Base-by-base conservation (phyloP, 371 early-diverging fungal species). In the Rhizopus microsporus region DNA sequence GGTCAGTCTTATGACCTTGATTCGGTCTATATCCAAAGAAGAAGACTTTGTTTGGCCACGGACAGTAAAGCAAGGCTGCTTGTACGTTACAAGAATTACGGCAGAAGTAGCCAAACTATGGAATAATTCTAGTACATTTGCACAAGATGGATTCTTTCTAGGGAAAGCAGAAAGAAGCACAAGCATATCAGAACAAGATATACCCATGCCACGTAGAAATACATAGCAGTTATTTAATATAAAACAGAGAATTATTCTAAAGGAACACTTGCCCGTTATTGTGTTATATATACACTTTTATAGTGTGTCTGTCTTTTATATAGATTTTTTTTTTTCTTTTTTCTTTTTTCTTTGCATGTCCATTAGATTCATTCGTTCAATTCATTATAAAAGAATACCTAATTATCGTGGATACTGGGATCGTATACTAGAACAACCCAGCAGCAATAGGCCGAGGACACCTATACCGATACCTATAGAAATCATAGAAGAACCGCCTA, bases 51-150 rank as follows among this genome's bases (percentile, higher is more conserved):
- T 35, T 12, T 78, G 75, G 74, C 72, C 79, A 16, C 71, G 74
- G 38, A 45, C 74, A 5, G 64, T 78, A 29, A 75, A 74, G 46
- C 79, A 78, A 56, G 76, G 76, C 2, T 75, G 74, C 57, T 46
- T 74, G 7, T 73, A 78, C 53, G 72, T 78, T 8, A 78, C 79
- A 1, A 56, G 79, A n/a, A 72, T 78, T 38, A 75, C 79, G 3
- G 71, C 79, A 7, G 79, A 78, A 51, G 76, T 78, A 35, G 79
- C 79, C n/a, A 71, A 68, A 43, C 31, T 69, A 35, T 78, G 78
- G 78, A 78, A 75, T 53, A 64, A 54, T 30, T 49, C 54, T 15
- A 72, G 73, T 16, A 64, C 65, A 3, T 74, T 75, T 67, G 72
- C 67, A 15, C 63, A 74, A 39, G 70, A 77, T 39, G 74, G 72